A percentile compares a stretch with the other conserved stretches of the same genome.
Conservation (phyloP, 768 basidiomycete genomes). For the Tylopilus sp. region DNA sequence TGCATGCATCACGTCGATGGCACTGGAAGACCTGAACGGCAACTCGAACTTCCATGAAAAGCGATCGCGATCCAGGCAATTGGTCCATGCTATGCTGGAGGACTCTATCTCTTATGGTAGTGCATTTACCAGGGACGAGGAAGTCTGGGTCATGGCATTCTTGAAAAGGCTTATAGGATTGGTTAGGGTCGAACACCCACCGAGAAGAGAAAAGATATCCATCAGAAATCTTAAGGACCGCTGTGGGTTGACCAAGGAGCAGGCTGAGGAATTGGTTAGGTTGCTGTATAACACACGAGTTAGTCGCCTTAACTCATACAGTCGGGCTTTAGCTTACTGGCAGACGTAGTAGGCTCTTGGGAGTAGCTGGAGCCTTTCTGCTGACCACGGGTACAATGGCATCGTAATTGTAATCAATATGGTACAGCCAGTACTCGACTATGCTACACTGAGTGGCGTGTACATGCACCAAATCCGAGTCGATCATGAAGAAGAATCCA, state of each 20-base stretch:
- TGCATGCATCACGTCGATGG: conserved; percentile 29
- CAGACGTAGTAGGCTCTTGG: neutral
- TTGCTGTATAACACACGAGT: conserved; percentile 7
- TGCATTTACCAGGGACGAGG: conserved; percentile 13
- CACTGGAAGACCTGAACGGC: neutral
- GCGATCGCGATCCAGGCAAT: conserved; percentile 11
- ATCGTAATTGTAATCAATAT: neutral
- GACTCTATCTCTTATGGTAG: conserved; percentile 19
- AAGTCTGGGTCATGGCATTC: conserved; percentile 23
- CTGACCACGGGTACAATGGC: neutral
- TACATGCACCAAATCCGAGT: neutral
- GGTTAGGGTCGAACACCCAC: conserved; percentile 4
- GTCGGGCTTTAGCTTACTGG: neutral
- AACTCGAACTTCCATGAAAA: conserved; percentile 3
- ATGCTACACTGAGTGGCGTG: conserved; percentile 4
- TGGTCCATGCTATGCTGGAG: conserved; percentile 19
- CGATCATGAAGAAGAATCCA: conserved; percentile 4
- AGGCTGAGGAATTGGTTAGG: conserved; percentile 19
- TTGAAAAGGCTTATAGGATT: conserved; percentile 19
- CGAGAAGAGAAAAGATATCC: conserved; percentile 9
- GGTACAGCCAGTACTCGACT: neutral
- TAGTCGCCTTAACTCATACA: neutral
- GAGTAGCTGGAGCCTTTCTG: neutral
- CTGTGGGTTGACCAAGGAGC: conserved; percentile 15
- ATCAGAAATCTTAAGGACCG: conserved; percentile 10